These are phyloP conservation scores for Serendipita sp. DNA, from an alignment of 768 basidiomycete genomes.

Conservation along the genomic window DNA sequence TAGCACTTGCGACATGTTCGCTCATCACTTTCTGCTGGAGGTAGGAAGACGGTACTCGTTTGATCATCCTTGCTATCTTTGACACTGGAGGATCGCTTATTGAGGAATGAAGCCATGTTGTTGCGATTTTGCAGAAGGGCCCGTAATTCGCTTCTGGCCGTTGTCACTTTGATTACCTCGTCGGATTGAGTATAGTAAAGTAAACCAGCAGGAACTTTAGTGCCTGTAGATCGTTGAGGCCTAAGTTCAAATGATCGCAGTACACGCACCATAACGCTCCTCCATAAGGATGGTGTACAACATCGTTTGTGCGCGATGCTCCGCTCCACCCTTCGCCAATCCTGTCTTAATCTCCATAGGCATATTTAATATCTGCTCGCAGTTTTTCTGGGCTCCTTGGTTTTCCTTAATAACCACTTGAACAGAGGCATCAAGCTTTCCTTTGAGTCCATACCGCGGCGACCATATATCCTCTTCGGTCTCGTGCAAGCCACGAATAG, in stretches of 20 bases:
- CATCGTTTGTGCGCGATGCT: conserved; percentile 97
- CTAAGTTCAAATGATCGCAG: neutral
- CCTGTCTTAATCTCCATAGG: conserved; percentile 98
- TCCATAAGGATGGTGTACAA: conserved; percentile 80
- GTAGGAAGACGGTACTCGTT: conserved; percentile 39
- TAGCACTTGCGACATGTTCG: conserved; percentile 69
- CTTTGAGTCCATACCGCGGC: conserved; percentile 84
- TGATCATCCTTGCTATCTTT: conserved; percentile 7
- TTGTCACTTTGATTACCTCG: conserved; percentile 68
- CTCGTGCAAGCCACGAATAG: conserved; percentile 61
- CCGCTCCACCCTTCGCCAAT: conserved; percentile 54
- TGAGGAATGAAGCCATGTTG: conserved; percentile 65
- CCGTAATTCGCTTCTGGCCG: conserved; percentile 64
- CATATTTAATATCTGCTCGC: conserved; percentile 25
- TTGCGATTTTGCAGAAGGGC: conserved; percentile 72
- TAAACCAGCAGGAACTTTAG: conserved; percentile 62
- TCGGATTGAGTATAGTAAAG: conserved; percentile 90
- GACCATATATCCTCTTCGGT: conserved; percentile 98
- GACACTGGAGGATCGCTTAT: conserved; percentile 8
- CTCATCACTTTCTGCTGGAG: conserved; percentile 72
- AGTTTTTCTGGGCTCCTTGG: conserved; percentile 14
- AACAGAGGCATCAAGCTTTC: conserved; percentile 86
- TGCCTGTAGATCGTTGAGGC: conserved; percentile 23
- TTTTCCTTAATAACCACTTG: conserved; percentile 43
- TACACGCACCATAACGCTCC: conserved; percentile 55